Evolutionary conservation across 495 filamentous ascomycete genomes (phyloP).

Genomic region (Cladorrhinum samala): DNA sequence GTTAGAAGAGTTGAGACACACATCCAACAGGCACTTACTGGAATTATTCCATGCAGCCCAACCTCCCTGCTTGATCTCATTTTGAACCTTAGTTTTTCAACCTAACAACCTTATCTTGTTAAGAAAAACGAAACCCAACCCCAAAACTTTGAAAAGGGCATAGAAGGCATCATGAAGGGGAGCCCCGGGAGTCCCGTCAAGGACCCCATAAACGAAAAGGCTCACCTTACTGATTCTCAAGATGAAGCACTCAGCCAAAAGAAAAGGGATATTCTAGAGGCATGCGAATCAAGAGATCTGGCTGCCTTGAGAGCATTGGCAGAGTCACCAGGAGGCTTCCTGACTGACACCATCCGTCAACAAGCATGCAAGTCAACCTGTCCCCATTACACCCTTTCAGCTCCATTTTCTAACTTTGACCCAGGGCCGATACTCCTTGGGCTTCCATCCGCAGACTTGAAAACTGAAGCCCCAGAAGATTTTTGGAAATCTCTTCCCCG

Average conservation of each 20-base stretch:
- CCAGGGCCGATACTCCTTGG: conserved; percentile 80
- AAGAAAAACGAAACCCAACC: no score
- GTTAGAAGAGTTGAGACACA: no score
- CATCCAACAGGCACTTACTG: no score
- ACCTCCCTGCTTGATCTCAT: no score
- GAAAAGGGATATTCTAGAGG: conserved; percentile 48
- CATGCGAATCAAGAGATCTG: conserved; percentile 61
- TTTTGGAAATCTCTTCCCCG: conserved; percentile 51
- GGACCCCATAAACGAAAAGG: conserved; percentile 15
- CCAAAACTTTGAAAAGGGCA: not conserved
- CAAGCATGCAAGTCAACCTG: conserved; percentile 67
- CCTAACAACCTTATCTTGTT: no score
- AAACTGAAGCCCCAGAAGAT: conserved; percentile 9
- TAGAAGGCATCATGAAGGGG: not conserved
- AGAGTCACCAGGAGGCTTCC: conserved; percentile 65
- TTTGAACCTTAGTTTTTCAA: no score
- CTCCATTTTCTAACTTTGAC: conserved; percentile 3
- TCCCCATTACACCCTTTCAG: not conserved
- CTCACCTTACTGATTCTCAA: not conserved
- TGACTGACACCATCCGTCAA: conserved; percentile 73
- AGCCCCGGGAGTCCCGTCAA: not conserved
- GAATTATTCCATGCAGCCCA: no score
- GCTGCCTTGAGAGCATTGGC: conserved; percentile 59
- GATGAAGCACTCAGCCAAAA: conserved; percentile 11
- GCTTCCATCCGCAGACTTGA: conserved; percentile 22